Evolutionary conservation across 1,139 yeast genomes (phyloP).

Genomic region (Yamadazyma pseudoaaseri): DNA sequence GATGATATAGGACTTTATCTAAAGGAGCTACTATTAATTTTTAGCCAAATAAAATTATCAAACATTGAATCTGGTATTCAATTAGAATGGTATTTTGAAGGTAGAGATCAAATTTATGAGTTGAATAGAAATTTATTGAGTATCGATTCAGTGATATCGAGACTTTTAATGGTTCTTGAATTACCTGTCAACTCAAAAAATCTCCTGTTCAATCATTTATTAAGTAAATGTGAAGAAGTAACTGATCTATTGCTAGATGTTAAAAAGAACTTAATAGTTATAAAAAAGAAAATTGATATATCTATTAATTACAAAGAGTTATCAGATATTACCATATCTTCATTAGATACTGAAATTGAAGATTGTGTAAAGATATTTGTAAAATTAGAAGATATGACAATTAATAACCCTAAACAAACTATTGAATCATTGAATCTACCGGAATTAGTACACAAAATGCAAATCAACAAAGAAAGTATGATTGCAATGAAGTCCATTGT

Average conservation of each 20-base stretch:
- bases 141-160: conserved; percentile 48
- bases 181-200: conserved; percentile 21
- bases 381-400: conserved; percentile 39
- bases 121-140: conserved; percentile 37
- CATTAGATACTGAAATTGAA: conserved; percentile 51
- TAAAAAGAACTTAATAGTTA: conserved; percentile 32
- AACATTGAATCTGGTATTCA: conserved; percentile 13
- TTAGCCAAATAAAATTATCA: conserved; percentile 14
- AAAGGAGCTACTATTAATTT: conserved; percentile 18
- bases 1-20: conserved; percentile 33
- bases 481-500: conserved; percentile 21
- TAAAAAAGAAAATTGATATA: conserved; percentile 49
- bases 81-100: conserved; percentile 49
- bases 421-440: conserved; percentile 42
- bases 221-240: conserved; percentile 30
- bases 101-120: conserved; percentile 40
- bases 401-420: conserved; percentile 19
- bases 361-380: conserved; percentile 40
- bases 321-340: conserved; percentile 47
- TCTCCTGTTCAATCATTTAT: conserved; percentile 14
- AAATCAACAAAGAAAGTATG: conserved; percentile 17
- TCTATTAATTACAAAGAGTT: conserved; percentile 61
- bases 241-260: conserved; percentile 42
- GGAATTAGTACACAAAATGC: conserved; percentile 39
- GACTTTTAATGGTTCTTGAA: conserved; percentile 29